Evolutionary conservation across 768 basidiomycete species (phyloP).

Genomic region (Leccinellum rugosiceps): DNA sequence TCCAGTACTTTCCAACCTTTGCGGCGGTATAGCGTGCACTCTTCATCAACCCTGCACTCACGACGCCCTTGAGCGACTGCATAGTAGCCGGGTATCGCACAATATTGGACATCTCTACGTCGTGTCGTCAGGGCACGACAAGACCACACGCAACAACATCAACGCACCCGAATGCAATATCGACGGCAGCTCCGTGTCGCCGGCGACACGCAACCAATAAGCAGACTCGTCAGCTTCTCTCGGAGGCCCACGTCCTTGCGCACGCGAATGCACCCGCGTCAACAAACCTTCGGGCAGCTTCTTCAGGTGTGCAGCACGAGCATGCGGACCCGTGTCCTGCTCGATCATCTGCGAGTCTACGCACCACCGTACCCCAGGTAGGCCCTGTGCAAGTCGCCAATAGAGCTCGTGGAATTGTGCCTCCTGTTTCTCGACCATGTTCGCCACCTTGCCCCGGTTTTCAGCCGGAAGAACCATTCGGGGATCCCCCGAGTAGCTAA

Average conservation of each 20-base stretch:
- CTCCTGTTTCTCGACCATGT: conserved; percentile 83
- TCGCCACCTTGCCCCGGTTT: conserved; percentile 90
- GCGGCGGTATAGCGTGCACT: conserved; percentile 69
- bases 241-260: conserved; percentile 30
- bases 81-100: conserved; percentile 81
- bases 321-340: conserved; percentile 72
- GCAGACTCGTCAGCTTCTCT: conserved; percentile 66
- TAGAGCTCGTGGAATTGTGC: conserved; percentile 88
- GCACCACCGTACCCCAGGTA: conserved; percentile 80
- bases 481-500: conserved; percentile 88
- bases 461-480: conserved; percentile 94
- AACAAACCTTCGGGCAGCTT: conserved; percentile 75
- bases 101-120: conserved; percentile 68
- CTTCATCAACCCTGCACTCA: conserved; percentile 78
- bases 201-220: conserved; percentile 73
- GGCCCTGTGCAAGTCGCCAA: conserved; percentile 67
- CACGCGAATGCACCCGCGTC: conserved; percentile 44
- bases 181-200: conserved; percentile 52
- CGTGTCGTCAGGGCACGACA: background rate
- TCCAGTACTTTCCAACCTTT: conserved; percentile 88
- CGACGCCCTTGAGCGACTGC: conserved; percentile 82
- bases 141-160: background rate
- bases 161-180: conserved; percentile 54
- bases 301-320: conserved; percentile 68
- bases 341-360: conserved; percentile 47